A percentile compares a stretch with the other conserved stretches of the same genome.
Evolutionary conservation across 1,284 basidiomycete genomes (phyloP).

Genomic region (Boletellus sp.): DNA sequence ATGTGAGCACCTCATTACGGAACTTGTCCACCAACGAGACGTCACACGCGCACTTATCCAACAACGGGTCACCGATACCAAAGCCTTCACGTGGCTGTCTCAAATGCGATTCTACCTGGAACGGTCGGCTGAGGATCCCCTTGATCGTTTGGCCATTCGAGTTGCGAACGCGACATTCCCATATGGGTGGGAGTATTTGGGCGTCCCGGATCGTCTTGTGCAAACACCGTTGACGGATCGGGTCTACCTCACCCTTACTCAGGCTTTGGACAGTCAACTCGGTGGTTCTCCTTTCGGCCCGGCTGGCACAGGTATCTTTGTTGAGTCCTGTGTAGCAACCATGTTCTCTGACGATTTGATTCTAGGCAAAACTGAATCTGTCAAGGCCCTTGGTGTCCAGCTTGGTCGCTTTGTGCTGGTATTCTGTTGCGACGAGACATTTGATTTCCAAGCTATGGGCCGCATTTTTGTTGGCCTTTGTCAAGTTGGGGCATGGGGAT

Average conservation of each 20-base stretch:
- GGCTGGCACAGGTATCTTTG: conserved; percentile 83
- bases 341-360: conserved; percentile 6
- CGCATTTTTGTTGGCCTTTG: conserved; percentile 98
- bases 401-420: conserved; percentile 97
- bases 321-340: not conserved
- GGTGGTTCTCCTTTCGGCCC: conserved; percentile 98
- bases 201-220: conserved; percentile 94
- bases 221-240: conserved; percentile 98
- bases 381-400: conserved; percentile 97
- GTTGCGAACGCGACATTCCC: conserved; percentile 93
- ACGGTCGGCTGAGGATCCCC: conserved; percentile 62
- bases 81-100: conserved; percentile 90
- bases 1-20: conserved; percentile 98
- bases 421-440: conserved; percentile 99
- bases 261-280: conserved; percentile 91
- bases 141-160: conserved; percentile 77
- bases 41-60: conserved; percentile 82
- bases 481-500: conserved; percentile 99
- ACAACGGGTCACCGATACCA: conserved; percentile 61
- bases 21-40: conserved; percentile 97
- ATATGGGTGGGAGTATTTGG: conserved; percentile 99
- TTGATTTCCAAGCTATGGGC: conserved; percentile 99
- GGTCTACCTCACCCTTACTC: conserved; percentile 95
- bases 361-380: conserved; percentile 95
- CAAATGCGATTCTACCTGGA: conserved; percentile 99